These are phyloP conservation scores for Boeremia exigua DNA, from an alignment of 2,329 filamentous ascomycete genomes.

Conservation along the genomic window DNA sequence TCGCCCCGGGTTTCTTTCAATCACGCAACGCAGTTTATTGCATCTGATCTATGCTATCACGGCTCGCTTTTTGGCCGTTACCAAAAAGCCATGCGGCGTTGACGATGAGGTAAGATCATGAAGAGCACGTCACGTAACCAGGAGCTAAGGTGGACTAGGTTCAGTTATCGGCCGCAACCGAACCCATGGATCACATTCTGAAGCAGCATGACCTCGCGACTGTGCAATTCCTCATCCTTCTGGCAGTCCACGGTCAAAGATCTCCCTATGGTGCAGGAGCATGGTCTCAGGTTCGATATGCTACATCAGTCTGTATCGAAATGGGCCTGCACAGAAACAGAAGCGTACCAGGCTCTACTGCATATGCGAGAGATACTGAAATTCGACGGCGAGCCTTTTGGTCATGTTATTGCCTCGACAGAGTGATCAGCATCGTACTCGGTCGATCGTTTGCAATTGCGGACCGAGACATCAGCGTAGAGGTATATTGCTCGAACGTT, in stretches of 20 bases:
- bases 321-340: conserved; percentile 38
- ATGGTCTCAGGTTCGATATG: conserved; percentile 36
- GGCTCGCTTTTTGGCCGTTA: conserved; percentile 34
- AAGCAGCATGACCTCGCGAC: conserved; percentile 34
- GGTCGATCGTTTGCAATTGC: conserved; percentile 36
- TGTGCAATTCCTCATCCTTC: conserved; percentile 33
- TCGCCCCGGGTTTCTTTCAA: conserved; percentile 23
- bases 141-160: conserved; percentile 7
- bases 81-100: conserved; percentile 32
- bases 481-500: conserved; percentile 17
- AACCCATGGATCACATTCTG: conserved; percentile 33
- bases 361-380: conserved; percentile 28
- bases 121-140: neutral
- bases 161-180: conserved; percentile 32
- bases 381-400: conserved; percentile 34
- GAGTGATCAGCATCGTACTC: conserved; percentile 34
- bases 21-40: conserved; percentile 30
- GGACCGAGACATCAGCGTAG: conserved; percentile 37
- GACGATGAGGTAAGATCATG: conserved; percentile 24
- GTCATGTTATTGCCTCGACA: conserved; percentile 37
- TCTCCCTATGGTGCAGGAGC: conserved; percentile 37
- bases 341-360: conserved; percentile 18
- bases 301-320: conserved; percentile 36
- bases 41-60: conserved; percentile 39
- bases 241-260: conserved; percentile 35